Conservation (phyloP, 805 yeast genomes). For the Metschnikowia aberdeeniae region DNA sequence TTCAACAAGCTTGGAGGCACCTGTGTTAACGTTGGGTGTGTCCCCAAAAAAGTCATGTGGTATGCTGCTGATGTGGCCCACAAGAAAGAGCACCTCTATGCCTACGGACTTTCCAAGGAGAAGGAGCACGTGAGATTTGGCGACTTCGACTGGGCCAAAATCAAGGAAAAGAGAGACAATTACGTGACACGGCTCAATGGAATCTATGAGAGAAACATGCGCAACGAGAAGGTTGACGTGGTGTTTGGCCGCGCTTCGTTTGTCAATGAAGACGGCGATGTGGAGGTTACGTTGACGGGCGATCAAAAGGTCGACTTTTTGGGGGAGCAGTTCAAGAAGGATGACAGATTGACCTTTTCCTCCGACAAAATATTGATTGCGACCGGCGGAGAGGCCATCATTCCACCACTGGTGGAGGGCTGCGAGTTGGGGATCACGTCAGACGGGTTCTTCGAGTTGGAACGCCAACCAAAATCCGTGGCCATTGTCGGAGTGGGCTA, state of each 20-base stretch:
- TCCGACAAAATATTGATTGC: slow-evolving; percentile 87
- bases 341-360: slow-evolving; percentile 58
- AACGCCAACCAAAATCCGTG: slow-evolving; percentile 81
- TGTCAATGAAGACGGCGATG: slow-evolving; percentile 55
- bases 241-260: slow-evolving; percentile 85
- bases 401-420: slow-evolving; percentile 72
- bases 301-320: slow-evolving; percentile 39
- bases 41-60: slow-evolving; percentile 99
- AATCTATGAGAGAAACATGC: slow-evolving; percentile 83
- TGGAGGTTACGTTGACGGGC: slow-evolving; percentile 60
- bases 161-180: slow-evolving; percentile 89
- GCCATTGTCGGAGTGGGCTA: slow-evolving; percentile 98
- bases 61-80: slow-evolving; percentile 88
- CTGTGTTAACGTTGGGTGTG: slow-evolving; percentile 99
- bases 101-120: slow-evolving; percentile 73
- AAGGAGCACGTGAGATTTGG: slow-evolving; percentile 45
- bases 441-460: slow-evolving; percentile 85
- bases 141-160: slow-evolving; percentile 73
- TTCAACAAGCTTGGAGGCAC: slow-evolving; percentile 83
- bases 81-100: slow-evolving; percentile 66
- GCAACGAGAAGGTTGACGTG: slow-evolving; percentile 84
- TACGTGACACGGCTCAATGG: slow-evolving; percentile 85
- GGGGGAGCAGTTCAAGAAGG: slow-evolving; percentile 34
- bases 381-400: slow-evolving; percentile 83
- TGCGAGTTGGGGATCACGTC: slow-evolving; percentile 80